These are phyloP conservation scores for Corinectria fuckeliana DNA, from an alignment of 2,329 filamentous ascomycete species.

Conservation along the genomic window DNA sequence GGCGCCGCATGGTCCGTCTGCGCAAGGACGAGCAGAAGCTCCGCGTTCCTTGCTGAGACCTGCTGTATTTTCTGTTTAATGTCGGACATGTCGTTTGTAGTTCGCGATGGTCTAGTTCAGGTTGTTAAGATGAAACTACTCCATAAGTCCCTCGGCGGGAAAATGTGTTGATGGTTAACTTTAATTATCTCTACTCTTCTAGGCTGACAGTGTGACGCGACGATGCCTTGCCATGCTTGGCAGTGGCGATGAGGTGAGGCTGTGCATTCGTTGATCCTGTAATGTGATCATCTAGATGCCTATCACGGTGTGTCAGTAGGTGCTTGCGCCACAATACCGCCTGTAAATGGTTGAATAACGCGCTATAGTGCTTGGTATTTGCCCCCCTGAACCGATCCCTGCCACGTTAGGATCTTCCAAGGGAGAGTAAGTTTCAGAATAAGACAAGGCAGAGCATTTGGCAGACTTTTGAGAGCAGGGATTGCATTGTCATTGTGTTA, in stretches of 20 bases:
- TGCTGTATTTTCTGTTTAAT: background rate
- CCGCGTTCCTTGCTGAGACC: background rate
- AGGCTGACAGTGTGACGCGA: background rate
- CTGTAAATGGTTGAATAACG: background rate
- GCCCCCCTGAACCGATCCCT: background rate
- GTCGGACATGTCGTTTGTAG: no score
- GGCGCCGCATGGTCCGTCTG: conserved; percentile 56
- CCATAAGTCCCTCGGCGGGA: no score
- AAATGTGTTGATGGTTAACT: background rate
- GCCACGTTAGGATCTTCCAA: background rate
- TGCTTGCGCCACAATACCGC: background rate
- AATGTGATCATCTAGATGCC: background rate
- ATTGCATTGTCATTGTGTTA: background rate
- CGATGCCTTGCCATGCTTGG: background rate
- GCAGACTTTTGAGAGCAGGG: background rate
- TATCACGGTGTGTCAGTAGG: background rate
- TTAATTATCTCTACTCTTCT: background rate
- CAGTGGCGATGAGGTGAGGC: background rate
- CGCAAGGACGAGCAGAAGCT: conserved; percentile 51
- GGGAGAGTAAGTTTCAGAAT: background rate
- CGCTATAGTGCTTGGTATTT: background rate
- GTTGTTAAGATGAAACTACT: background rate
- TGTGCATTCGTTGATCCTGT: background rate
- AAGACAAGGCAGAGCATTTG: background rate
- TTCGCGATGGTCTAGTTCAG: background rate